Base-by-base conservation (phyloP, 345 rosid species). In the Populus euphratica region DNA sequence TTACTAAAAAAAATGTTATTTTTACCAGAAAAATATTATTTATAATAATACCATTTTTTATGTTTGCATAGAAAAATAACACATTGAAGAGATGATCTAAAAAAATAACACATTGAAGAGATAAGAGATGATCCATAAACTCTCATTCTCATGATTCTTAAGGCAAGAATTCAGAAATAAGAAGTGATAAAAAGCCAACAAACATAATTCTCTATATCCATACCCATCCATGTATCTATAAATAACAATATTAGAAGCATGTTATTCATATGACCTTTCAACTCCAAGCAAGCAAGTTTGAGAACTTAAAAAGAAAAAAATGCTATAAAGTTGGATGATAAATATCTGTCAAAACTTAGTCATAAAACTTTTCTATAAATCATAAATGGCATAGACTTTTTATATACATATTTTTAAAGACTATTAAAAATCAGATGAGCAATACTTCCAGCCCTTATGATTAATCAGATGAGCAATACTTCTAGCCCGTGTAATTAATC, bases 401-500 rank as follows among this genome's bases (percentile, higher is more conserved):
- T 13, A 5, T 3, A 50, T 50, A 18, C 9, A 50, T 50, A 5
- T 50, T 50, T 2, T 17, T 3, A 3, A n/a, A 59, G 14, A 69
- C 69, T 31, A 39, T 6, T 52, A 8, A 31, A 20, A 1, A 27
- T 27, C 1, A 27, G 29, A 27, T 27, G 29, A 27, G 29, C 29
- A 27, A 27, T 27, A 27, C 29, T 27, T 27, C 29, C 29, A 27
- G 29, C 29, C 29, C 29, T 27, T 27, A 27, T 27, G 98, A 84
- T 93, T 95, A 64, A 95, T 93, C 82, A 95, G 86, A 86, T 95
- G 98, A 69, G 99, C 99, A 56, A 93, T 90, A 86, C 97, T 95
- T 82, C 97, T 98, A 44, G 96, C 94, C 83, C 98, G 86, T 66
- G 98, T 95, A 64, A 86, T 95, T 98, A 77, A 93, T 93, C 44